These are phyloP conservation scores for Salicornia ramosissima DNA, from an alignment of 148 eudicot genomes.

Conservation along the genomic window DNA sequence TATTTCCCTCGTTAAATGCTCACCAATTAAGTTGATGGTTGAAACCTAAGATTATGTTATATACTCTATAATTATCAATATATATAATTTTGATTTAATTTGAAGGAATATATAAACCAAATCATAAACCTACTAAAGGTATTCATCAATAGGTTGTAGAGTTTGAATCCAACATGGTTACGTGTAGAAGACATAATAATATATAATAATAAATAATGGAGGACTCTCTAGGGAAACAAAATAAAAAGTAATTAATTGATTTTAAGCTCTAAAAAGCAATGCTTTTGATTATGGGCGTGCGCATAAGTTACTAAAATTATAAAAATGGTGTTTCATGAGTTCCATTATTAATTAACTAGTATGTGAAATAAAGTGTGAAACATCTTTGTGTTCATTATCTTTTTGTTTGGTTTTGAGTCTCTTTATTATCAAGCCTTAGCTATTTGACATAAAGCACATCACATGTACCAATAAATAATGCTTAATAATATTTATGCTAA, in stretches of 20 bases:
- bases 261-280: background rate
- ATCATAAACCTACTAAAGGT: background rate
- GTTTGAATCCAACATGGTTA: conserved; percentile 15
- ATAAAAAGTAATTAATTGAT: background rate
- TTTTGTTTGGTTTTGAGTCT: background rate
- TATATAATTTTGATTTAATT: too few relatives aligned
- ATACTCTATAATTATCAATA: too few relatives aligned
- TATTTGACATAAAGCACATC: background rate
- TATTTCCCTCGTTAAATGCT: too few relatives aligned
- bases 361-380: background rate
- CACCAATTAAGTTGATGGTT: too few relatives aligned
- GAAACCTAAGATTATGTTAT: too few relatives aligned
- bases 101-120: background rate
- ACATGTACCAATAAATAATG: background rate
- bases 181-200: background rate
- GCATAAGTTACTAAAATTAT: conserved; percentile 7
- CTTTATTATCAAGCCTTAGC: background rate
- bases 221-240: conserved; percentile 9
- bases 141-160: conserved; percentile 2
- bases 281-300: conserved; percentile 17
- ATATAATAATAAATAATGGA: too few relatives aligned
- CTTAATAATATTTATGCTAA: background rate
- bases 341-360: background rate
- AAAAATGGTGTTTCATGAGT: background rate
- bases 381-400: conserved; percentile 4